Conservation (phyloP, 73 alveolate species). For the Paramecium sonneborni region DNA sequence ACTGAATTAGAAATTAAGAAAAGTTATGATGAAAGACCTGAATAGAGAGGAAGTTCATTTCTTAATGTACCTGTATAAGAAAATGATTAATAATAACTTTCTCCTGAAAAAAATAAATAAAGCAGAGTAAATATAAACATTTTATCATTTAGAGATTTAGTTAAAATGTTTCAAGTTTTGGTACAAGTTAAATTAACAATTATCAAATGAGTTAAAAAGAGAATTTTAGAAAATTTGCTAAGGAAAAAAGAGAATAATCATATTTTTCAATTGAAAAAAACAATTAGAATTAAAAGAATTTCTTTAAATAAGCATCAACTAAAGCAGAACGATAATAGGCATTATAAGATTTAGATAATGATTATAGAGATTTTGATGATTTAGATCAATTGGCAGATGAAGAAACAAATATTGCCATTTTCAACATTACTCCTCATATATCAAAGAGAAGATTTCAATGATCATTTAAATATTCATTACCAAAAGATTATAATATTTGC, state of each 20-base stretch:
- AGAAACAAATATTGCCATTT: background rate
- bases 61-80: background rate
- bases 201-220: background rate
- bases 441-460: background rate
- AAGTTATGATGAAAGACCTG: background rate
- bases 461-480: background rate
- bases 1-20: background rate
- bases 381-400: background rate
- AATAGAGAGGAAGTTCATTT: background rate
- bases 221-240: background rate
- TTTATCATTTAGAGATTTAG: background rate
- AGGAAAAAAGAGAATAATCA: background rate
- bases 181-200: background rate
- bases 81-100: background rate
- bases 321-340: background rate
- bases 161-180: constrained; percentile 9
- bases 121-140: background rate
- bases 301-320: background rate
- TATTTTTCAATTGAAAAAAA: background rate
- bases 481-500: background rate
- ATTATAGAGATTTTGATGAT: constrained; percentile 37
- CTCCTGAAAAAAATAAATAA: background rate
- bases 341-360: background rate
- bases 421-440: background rate
- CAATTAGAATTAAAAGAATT: background rate